Percentiles rank a stretch among this genome's conserved stretches.
Evolutionary conservation across 1,139 yeast species (phyloP).

Genomic region (Pichia sp.): DNA sequence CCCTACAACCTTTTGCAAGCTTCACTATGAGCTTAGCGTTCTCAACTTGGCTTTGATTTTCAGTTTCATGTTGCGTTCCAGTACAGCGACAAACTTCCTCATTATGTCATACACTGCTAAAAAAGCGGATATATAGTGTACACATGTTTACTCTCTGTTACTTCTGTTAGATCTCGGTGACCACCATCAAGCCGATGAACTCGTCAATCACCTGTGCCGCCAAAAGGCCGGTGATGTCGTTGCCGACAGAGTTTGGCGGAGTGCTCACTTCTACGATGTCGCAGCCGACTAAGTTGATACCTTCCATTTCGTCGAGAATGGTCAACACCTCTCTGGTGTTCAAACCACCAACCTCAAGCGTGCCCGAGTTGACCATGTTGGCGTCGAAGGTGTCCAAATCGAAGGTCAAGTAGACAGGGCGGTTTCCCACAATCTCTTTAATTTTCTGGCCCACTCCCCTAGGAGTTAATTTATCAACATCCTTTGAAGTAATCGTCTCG

Average conservation of each 20-base stretch:
- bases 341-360: conserved; percentile 54
- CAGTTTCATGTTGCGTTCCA: neutral
- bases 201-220: conserved; percentile 54
- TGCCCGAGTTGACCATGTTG: conserved; percentile 53
- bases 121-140: neutral
- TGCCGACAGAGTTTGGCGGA: conserved; percentile 43
- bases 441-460: conserved; percentile 38
- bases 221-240: conserved; percentile 48
- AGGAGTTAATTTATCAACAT: conserved; percentile 36
- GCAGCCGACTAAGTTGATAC: conserved; percentile 48
- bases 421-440: conserved; percentile 31
- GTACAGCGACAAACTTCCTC: neutral
- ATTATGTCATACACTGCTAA: neutral
- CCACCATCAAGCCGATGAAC: conserved; percentile 43
- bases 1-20: too few relatives aligned
- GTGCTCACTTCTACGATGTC: conserved; percentile 60
- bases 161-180: conserved; percentile 19
- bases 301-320: conserved; percentile 46
- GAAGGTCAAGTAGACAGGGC: conserved; percentile 48
- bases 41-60: neutral
- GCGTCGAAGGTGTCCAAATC: conserved; percentile 57
- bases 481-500: conserved; percentile 43
- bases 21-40: too few relatives aligned
- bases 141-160: neutral
- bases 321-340: conserved; percentile 47